These are phyloP conservation scores for Hypoxylon sp. DNA, from an alignment of 2,329 filamentous ascomycete genomes.

Conservation along the genomic window DNA sequence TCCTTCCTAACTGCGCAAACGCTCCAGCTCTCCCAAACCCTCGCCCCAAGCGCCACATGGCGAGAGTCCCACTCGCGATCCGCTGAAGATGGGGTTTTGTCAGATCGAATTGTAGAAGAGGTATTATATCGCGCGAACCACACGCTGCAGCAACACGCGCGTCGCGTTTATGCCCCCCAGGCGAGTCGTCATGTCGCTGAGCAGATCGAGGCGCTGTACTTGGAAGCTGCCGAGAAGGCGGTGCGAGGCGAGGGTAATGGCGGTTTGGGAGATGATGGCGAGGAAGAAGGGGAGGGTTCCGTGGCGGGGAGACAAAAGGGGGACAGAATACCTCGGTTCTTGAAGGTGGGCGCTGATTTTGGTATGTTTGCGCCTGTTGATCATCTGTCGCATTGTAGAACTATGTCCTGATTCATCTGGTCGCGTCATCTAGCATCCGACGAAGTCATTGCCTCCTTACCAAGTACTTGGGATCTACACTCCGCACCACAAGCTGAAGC, in stretches of 20 bases:
- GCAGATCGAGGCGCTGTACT: slow-evolving; percentile 74
- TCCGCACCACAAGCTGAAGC: slow-evolving; percentile 47
- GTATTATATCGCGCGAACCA: slow-evolving; percentile 68
- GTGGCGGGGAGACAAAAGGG: slow-evolving; percentile 47
- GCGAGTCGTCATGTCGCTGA: slow-evolving; percentile 76
- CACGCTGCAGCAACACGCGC: slow-evolving; percentile 69
- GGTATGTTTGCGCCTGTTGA: no score
- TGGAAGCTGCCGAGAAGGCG: slow-evolving; percentile 53
- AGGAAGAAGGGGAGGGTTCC: slow-evolving; percentile 52
- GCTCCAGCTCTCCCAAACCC: slow-evolving; percentile 67
- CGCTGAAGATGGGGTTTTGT: slow-evolving; percentile 48
- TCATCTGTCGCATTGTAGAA: no score
- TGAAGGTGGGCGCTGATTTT: slow-evolving; percentile 40
- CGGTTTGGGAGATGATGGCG: slow-evolving; percentile 41
- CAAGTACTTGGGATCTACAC: slow-evolving; percentile 55
- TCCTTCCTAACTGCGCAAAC: slow-evolving; percentile 70
- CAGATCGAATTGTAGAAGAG: slow-evolving; percentile 63
- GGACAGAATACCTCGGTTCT: slow-evolving; percentile 36
- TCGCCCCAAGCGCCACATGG: slow-evolving; percentile 65
- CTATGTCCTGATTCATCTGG: not conserved
- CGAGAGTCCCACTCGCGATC: slow-evolving; percentile 56
- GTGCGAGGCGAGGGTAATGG: slow-evolving; percentile 49
- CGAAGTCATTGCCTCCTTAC: slow-evolving; percentile 56
- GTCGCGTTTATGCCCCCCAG: slow-evolving; percentile 71
- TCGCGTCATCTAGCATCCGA: slow-evolving; percentile 49